Base-by-base conservation (phyloP, 176 grass and related monocot genomes). In the Sorghum bicolor region DNA sequence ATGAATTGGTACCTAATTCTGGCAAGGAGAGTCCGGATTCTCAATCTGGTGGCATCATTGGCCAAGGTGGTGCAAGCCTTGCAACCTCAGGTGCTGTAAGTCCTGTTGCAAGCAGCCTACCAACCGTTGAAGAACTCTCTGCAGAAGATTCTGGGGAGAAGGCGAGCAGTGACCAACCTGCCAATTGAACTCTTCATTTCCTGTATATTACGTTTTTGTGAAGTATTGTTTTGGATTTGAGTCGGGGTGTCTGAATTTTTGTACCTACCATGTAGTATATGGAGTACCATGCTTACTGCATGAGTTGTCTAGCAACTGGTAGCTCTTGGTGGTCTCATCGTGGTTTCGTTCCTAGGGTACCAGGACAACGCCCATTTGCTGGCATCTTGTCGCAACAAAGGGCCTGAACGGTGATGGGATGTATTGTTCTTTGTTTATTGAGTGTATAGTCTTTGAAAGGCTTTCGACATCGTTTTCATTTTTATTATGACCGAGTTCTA, bases 11-110 rank as follows among this genome's bases (percentile, higher is more conserved):
- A 66, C 34, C 71, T 28, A 48, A 65, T 82, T 87, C 87, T 78
- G 87, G 68, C 22, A 91, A 86, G 82, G 89, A 87, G 22, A 84
- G 85, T 79, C 91, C 87, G 52, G 80, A 34, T 40, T 85, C 83
- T 74, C 87, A 19, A 12, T 67, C 66, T 2, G 76, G 86, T 30
- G 55, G 50, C 50, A 84, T 41, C 75, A 85, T 62, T 76, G 74
- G 20, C 3, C 81, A 72, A 16, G 6, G 63, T 14, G 33, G 64
- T 64, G 64, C 74, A 40, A 92, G 74, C 89, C 75, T 78, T 34
- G 66, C 55, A 20, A 82, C 37, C 84, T 86, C 88, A 30, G 74
- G 53, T 60, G 37, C 67, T 11, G 66, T 10, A n/a, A 87, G 80
- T 48, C 76, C 85, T 47, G 57, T 80, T 8, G 60, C 29, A 4